Percentiles rank a stretch among this genome's conserved stretches.
Conservation (phyloP, 2,329 filamentous ascomycete genomes). For the Colletotrichum tropicicola region DNA sequence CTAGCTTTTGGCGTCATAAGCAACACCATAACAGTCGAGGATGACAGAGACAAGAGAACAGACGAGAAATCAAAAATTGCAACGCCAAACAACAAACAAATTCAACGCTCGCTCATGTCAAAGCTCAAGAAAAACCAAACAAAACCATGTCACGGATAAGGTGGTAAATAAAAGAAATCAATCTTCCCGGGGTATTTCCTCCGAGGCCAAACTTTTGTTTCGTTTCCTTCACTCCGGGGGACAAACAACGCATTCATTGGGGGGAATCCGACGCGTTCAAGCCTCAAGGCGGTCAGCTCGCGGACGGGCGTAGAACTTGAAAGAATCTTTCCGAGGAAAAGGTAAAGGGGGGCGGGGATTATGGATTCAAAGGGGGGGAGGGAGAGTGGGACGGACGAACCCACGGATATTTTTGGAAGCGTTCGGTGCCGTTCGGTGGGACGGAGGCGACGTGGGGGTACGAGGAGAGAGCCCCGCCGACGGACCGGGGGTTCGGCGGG, state of each 20-base stretch:
- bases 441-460: not conserved
- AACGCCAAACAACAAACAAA: too few species aligned
- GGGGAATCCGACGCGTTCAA: not conserved
- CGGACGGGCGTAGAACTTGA: not conserved
- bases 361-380: not conserved
- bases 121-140: not conserved
- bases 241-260: too few species aligned
- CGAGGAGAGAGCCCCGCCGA: too few species aligned
- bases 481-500: too few species aligned
- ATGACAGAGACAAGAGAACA: too few species aligned
- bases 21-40: too few species aligned
- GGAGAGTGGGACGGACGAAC: not conserved
- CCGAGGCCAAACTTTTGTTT: too few species aligned
- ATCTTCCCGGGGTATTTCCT: not conserved
- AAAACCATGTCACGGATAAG: not conserved
- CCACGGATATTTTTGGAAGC: not conserved
- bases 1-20: too few species aligned
- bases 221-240: too few species aligned
- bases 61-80: too few species aligned
- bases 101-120: too few species aligned
- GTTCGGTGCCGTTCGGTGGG: not conserved
- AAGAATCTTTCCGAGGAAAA: not conserved
- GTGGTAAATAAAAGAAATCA: not conserved
- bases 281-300: conserved; percentile 4
- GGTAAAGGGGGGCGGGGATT: not conserved